These are phyloP conservation scores for Fraxinus xanthoxyloides DNA, from an alignment of 305 asterid species.

Conservation along the genomic window DNA sequence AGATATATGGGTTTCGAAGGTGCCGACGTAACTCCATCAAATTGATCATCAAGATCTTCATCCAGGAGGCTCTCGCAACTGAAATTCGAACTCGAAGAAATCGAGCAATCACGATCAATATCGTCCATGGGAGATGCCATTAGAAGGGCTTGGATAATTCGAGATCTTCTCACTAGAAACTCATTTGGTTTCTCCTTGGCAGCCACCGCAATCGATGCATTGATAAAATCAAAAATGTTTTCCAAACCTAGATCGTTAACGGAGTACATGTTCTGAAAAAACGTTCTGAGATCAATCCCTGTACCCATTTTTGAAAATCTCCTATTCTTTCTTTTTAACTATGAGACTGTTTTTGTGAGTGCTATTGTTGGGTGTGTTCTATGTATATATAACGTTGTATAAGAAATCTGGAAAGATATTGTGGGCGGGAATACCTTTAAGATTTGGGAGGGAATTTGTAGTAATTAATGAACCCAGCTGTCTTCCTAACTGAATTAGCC, in stretches of 20 bases:
- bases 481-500: background rate
- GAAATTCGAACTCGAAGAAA: too few relatives aligned
- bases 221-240: background rate
- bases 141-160: background rate
- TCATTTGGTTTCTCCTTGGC: background rate
- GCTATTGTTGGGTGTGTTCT: background rate
- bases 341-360: background rate
- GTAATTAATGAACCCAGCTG: background rate
- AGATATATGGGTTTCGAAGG: too few relatives aligned
- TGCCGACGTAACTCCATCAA: too few relatives aligned
- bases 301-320: background rate
- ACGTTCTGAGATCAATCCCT: background rate
- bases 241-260: background rate
- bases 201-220: background rate
- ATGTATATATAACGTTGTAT: background rate
- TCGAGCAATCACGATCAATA: too few relatives aligned
- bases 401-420: background rate
- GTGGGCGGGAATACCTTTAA: too few relatives aligned
- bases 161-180: background rate
- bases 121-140: background rate
- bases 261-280: background rate
- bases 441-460: too few relatives aligned
- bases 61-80: too few relatives aligned
- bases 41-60: too few relatives aligned
- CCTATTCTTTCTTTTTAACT: background rate